Evolutionary conservation across 1,284 basidiomycete genomes (phyloP), one percentile per base, ranked within the genome.

Genomic region (Anthracocystis panici-leucophaei): DNA sequence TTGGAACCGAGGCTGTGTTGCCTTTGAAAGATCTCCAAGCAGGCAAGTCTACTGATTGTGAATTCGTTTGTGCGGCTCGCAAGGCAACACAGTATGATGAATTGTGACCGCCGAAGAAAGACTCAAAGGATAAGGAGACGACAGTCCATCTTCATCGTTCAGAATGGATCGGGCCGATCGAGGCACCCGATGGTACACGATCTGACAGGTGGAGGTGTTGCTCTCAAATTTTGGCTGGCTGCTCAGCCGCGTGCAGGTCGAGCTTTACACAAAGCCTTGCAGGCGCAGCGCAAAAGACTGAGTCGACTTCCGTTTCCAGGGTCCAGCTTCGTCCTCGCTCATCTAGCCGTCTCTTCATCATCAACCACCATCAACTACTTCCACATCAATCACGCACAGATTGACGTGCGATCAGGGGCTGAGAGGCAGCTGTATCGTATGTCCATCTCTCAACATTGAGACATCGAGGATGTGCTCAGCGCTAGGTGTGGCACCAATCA

Each of bases 1-100:
- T 55, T 56, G 31, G 35, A 59, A 68, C 52, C 49, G 59, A 68
- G 65, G 65, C 65, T 68, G 56, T 68, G 65, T 42, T 48, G 1
- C 14, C 52, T 3, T 23, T 31, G 23, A 11, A 16, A 29, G 25
- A n/a, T 10, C 10, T 45, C 21, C 16, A 8, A 48, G 14, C 42
- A 44, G 20, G 3, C 41, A 42, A 12, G 12, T 38, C 35, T 38
- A 2, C 11, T 38, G 14, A 5, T 12, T 6, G 4, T 38, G 10
- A 16, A 38, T 38, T 12, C 35, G 14, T 38, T 38, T 16, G 14
- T 2, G 35, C 11, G 35, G 35, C 5, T 16, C 14, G 35, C 12
- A 38, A 16, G 11, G 14, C 35, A 38, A 38, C 5, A 6, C 12
- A 16, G 27, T 7, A 27, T 27, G 27, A 16, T 14, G 4, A 12